Evolutionary conservation across 805 yeast genomes (phyloP), one percentile per base, ranked within the genome.

Genomic region (Torulaspora gathmanii): DNA sequence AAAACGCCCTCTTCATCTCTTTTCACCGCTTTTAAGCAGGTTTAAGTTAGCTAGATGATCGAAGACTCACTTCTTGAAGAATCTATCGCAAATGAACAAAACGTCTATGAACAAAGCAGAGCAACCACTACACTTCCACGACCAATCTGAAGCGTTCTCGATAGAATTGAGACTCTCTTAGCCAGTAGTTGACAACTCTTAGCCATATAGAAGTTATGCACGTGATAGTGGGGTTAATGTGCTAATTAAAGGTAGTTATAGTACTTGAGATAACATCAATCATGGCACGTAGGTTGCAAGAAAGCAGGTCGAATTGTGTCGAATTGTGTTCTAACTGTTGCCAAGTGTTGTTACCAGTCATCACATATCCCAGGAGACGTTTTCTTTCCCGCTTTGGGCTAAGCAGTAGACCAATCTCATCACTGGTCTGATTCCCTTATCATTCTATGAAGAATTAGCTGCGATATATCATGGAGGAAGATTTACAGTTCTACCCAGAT

Each of bases 1-100:
- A 46, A 34, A 54, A 57, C 9, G 57, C 51, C 23, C 53, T 52
- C 37, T 44, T 52, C 54, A 58, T 54, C 9, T 11, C 30, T 17
- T 5, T 17, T 26, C 12, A 12, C 33, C 28, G 12, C 29, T 40
- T 19, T 28, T 20, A 20, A 20, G 25, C 17, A 23, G 15, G 10
- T 19, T 9, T 19, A 15, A 15, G 20, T 11, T 20, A 11, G 25
- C 17, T n/a, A 16, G 34, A 29, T 28, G 34, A 9, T 20, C 10
- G 23, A 13, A n/a, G 20, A 13, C n/a, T 26, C 5, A 23, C 30
- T 16, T 16, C 34, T 31, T 31, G 2, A 15, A 31, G 17, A 22
- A 31, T 9, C 31, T 20, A 20, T 31, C 27, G 34, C 25, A 16
- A 27, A 10, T 13, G 25, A 37, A 17, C 20, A 37, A 37, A 15